phyloP scores from a whole-genome alignment of 2,329 filamentous ascomycete species.

The Penicillium sp. region DNA sequence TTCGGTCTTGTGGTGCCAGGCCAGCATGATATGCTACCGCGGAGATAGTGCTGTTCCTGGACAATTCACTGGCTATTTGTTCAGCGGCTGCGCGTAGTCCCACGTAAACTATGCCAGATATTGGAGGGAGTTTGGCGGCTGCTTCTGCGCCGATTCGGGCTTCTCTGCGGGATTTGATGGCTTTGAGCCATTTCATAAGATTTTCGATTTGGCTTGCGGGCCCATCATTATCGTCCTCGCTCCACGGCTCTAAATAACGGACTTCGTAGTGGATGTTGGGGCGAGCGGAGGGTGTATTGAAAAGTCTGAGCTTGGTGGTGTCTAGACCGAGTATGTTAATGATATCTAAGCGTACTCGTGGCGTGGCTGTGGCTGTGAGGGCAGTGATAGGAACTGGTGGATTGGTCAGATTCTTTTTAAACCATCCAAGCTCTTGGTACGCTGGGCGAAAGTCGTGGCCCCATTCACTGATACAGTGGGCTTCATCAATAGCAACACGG shows the following conservation, averaged over 20 bases:
- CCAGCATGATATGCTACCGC: slow-evolving; percentile 53
- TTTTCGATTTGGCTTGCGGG: slow-evolving; percentile 67
- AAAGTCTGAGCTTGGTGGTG: slow-evolving; percentile 63
- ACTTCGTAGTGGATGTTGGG: slow-evolving; percentile 90
- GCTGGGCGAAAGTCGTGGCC: slow-evolving; percentile 94
- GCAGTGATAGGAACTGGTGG: slow-evolving; percentile 88
- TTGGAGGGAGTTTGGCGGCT: slow-evolving; percentile 29
- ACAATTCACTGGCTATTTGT: slow-evolving; percentile 39
- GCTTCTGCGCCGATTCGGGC: slow-evolving; percentile 43
- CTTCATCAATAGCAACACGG: slow-evolving; percentile 86
- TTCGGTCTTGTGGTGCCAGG: slow-evolving; percentile 70
- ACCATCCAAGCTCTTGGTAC: slow-evolving; percentile 84
- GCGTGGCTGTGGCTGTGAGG: slow-evolving; percentile 86
- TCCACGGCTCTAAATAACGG: slow-evolving; percentile 52
- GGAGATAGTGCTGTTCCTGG: slow-evolving; percentile 34
- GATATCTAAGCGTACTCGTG: slow-evolving; percentile 77
- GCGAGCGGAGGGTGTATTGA: slow-evolving; percentile 78
- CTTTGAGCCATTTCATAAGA: slow-evolving; percentile 72
- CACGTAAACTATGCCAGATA: slow-evolving; percentile 50
- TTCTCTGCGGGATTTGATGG: slow-evolving; percentile 68
- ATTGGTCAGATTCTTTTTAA: slow-evolving; percentile 63
- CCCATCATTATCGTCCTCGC: slow-evolving; percentile 26
- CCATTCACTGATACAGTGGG: slow-evolving; percentile 97
- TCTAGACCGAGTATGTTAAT: slow-evolving; percentile 71
- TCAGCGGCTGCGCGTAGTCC: slow-evolving; percentile 42